Evolutionary conservation across 2,329 filamentous ascomycete species (phyloP).

Genomic region (Bipolaris oryzae): DNA sequence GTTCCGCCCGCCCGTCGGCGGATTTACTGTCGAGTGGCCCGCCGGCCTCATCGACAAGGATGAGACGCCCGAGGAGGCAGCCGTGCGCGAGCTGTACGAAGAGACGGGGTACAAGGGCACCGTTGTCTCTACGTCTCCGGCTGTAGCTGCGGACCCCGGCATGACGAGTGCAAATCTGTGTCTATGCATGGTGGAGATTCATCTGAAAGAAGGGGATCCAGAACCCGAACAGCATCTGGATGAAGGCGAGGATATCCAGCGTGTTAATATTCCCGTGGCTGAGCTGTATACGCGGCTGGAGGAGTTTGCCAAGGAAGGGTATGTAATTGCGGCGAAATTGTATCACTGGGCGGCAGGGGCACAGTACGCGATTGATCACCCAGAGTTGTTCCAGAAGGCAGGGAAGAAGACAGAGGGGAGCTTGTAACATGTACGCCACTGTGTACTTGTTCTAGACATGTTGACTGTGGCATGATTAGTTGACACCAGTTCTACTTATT

Average conservation of each 20-base stretch:
- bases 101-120: conserved; percentile 66
- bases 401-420: neutral
- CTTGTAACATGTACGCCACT: neutral
- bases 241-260: conserved; percentile 37
- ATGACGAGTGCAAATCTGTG: conserved; percentile 38
- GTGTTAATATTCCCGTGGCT: conserved; percentile 31
- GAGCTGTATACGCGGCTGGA: conserved; percentile 32
- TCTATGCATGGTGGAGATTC: conserved; percentile 35
- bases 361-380: conserved; percentile 33
- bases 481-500: too few relatives aligned
- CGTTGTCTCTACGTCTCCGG: conserved; percentile 25
- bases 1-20: conserved; percentile 64
- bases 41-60: conserved; percentile 55
- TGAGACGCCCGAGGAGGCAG: conserved; percentile 62
- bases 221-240: conserved; percentile 38
- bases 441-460: too few relatives aligned
- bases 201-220: conserved; percentile 24
- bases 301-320: conserved; percentile 31
- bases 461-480: too few relatives aligned
- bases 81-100: conserved; percentile 65
- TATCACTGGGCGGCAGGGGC: conserved; percentile 40
- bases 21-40: conserved; percentile 64
- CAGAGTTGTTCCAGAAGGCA: conserved; percentile 26
- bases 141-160: conserved; percentile 34
- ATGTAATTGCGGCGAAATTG: conserved; percentile 36